A percentile compares a stretch with the other conserved stretches of the same genome.
Evolutionary conservation across 352 stramenopile genomes (phyloP).

Genomic region (Pythium aquatile): DNA sequence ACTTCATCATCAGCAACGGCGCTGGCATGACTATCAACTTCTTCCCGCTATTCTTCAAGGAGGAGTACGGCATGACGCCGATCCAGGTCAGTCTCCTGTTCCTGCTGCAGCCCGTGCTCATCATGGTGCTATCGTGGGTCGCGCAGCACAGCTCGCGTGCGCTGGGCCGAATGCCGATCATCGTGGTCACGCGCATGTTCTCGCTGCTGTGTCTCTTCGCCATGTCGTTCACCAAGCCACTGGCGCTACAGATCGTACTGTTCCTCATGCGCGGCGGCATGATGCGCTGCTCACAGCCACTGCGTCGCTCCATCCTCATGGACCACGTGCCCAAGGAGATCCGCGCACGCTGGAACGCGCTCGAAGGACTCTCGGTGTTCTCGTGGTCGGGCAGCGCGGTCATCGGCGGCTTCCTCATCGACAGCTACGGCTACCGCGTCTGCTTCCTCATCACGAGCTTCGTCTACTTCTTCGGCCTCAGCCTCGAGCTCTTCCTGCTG

Average conservation of each 20-base stretch:
- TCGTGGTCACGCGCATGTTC: constrained; percentile 56
- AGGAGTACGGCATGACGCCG: constrained; percentile 75
- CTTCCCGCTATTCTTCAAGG: constrained; percentile 84
- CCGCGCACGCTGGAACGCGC: constrained; percentile 76
- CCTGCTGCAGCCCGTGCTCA: constrained; percentile 62
- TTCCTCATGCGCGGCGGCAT: constrained; percentile 78
- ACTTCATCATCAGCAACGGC: constrained; percentile 87
- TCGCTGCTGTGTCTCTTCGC: constrained; percentile 63
- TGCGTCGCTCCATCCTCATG: constrained; percentile 79
- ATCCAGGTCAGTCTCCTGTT: constrained; percentile 77
- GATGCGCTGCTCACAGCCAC: constrained; percentile 83
- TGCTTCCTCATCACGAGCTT: constrained; percentile 80
- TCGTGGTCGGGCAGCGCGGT: constrained; percentile 80
- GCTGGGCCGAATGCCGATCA: constrained; percentile 70
- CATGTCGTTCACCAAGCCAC: constrained; percentile 63
- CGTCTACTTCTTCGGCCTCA: constrained; percentile 63
- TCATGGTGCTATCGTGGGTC: constrained; percentile 59
- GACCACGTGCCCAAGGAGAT: constrained; percentile 76
- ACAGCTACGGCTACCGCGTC: constrained; percentile 71
- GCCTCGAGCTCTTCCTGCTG: constrained; percentile 59
- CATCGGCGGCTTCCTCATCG: constrained; percentile 75
- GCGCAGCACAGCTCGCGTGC: constrained; percentile 48
- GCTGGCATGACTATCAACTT: constrained; percentile 86
- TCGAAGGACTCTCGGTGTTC: constrained; percentile 77
- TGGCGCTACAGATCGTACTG: constrained; percentile 58